phyloP scores from a whole-genome alignment of 768 basidiomycete genomes.

The Lactarius akahatsu region DNA sequence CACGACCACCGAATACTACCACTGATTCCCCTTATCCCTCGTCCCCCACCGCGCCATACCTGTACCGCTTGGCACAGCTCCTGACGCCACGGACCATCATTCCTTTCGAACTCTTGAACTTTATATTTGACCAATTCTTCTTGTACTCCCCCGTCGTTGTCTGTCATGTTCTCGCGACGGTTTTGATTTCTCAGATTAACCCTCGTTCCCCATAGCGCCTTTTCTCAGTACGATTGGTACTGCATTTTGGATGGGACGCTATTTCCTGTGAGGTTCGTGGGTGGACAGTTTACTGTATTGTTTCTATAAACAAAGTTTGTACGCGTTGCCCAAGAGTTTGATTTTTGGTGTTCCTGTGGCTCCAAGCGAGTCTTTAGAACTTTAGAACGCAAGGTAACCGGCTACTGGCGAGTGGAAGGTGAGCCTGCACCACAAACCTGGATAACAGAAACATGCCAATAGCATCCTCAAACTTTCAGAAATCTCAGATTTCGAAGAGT shows the following conservation, averaged over 20 bases:
- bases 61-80: not conserved
- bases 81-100: not conserved
- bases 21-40: not conserved
- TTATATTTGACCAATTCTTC: not conserved
- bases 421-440: not conserved
- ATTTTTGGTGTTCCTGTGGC: not conserved
- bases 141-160: not conserved
- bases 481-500: too few relatives aligned
- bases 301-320: not conserved
- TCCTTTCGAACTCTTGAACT: not conserved
- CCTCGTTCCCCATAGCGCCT: not conserved
- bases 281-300: not conserved
- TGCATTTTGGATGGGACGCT: not conserved
- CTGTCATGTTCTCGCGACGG: not conserved
- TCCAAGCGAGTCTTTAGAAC: not conserved
- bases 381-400: not conserved
- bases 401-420: not conserved
- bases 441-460: too few relatives aligned
- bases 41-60: not conserved
- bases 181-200: not conserved
- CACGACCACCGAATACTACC: too few relatives aligned
- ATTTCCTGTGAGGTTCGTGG: not conserved
- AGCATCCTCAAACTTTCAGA: too few relatives aligned
- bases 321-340: not conserved
- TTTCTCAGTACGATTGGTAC: not conserved